Evolutionary conservation across 2,329 filamentous ascomycete genomes (phyloP).

Genomic region (Pyricularia pennisetigena): DNA sequence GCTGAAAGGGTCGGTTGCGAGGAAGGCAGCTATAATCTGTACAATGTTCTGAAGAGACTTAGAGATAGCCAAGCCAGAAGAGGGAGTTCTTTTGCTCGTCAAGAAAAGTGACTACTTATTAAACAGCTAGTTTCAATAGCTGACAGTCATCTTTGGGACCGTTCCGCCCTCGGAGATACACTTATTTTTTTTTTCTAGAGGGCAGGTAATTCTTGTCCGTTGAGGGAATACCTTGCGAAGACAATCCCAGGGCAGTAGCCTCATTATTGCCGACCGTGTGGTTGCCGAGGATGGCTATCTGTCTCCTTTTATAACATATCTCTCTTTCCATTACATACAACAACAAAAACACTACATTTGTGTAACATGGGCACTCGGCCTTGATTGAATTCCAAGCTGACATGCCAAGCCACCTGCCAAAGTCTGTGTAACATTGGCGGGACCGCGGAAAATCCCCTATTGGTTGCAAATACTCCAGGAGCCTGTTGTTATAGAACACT

Average conservation of each 20-base stretch:
- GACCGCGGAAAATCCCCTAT: too few species aligned
- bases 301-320: too few species aligned
- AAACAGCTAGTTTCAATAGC: too few species aligned
- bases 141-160: too few species aligned
- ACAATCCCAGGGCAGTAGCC: background rate
- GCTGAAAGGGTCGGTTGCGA: constrained; percentile 22
- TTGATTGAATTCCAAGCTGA: too few species aligned
- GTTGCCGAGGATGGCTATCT: background rate
- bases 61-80: constrained; percentile 24
- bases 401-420: too few species aligned
- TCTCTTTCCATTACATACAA: too few species aligned
- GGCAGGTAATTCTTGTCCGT: background rate
- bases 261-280: background rate
- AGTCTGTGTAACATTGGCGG: too few species aligned
- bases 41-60: constrained; percentile 19
- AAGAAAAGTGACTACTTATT: constrained; percentile 26
- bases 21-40: constrained; percentile 20
- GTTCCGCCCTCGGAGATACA: background rate
- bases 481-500: too few species aligned
- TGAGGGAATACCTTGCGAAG: background rate
- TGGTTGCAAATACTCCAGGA: too few species aligned
- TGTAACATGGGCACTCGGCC: too few species aligned
- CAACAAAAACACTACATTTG: too few species aligned
- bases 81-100: constrained; percentile 20
- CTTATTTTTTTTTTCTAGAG: background rate